phyloP scores from a whole-genome alignment of 2,329 filamentous ascomycete species.

The Colletotrichum endophyticum region DNA sequence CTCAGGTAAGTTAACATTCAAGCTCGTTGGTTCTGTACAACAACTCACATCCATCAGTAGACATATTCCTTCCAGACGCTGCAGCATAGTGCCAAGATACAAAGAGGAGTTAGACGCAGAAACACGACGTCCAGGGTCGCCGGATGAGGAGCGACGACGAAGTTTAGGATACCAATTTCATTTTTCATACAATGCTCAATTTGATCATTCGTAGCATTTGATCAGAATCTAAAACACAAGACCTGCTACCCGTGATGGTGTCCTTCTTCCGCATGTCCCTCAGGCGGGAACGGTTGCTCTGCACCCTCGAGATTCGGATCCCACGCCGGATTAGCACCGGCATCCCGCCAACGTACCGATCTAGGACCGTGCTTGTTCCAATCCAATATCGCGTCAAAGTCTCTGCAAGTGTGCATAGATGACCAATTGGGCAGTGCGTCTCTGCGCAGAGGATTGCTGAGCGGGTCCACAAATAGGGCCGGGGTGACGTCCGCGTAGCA shows the following conservation, averaged over 20 bases:
- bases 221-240: too few species aligned
- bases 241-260: background rate
- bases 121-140: background rate
- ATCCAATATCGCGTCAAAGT: conserved; percentile 12
- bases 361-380: conserved; percentile 13
- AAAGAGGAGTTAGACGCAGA: background rate
- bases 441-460: background rate
- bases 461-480: conserved; percentile 9
- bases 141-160: too few species aligned
- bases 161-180: background rate
- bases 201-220: background rate
- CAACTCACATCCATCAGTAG: too few species aligned
- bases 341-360: conserved; percentile 14
- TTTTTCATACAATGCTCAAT: background rate
- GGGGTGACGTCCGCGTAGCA: conserved; percentile 12
- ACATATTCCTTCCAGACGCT: too few species aligned
- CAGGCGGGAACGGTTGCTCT: conserved; percentile 1
- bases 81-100: too few species aligned
- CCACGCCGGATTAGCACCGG: conserved; percentile 11
- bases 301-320: background rate
- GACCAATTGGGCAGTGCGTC: conserved; percentile 15
- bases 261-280: background rate
- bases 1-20: background rate
- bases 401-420: conserved; percentile 11
- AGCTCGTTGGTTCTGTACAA: too few species aligned